Conservation (phyloP, 495 filamentous ascomycete genomes). For the Oidiodendron maius region DNA sequence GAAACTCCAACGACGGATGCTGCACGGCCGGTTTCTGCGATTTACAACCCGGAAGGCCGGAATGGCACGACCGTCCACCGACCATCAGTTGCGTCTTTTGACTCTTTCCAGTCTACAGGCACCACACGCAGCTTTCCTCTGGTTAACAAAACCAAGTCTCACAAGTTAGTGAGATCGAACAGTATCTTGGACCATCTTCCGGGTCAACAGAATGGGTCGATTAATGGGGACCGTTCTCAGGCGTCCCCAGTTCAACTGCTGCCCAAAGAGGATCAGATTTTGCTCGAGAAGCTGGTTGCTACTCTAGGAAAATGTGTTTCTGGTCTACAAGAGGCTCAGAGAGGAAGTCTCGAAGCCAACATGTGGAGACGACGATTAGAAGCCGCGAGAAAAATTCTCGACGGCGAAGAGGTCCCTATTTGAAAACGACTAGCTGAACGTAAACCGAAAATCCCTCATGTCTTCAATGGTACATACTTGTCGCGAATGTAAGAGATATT, state of each 20-base stretch:
- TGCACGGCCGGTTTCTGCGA: slow-evolving; percentile 8
- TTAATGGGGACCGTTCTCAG: slow-evolving; percentile 15
- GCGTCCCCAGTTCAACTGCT: slow-evolving; percentile 43
- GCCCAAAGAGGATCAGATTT: slow-evolving; percentile 62
- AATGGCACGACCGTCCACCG: slow-evolving; percentile 26
- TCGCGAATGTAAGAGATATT: not conserved
- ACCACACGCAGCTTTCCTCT: slow-evolving; percentile 49
- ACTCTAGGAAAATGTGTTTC: slow-evolving; percentile 66
- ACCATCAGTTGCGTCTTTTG: slow-evolving; percentile 42
- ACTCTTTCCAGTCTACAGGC: slow-evolving; percentile 26
- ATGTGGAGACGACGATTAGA: slow-evolving; percentile 65
- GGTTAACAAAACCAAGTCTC: slow-evolving; percentile 38
- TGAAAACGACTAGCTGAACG: too few species aligned
- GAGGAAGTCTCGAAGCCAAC: slow-evolving; percentile 53
- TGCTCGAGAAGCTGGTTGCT: slow-evolving; percentile 71
- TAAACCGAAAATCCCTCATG: too few species aligned
- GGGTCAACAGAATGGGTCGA: slow-evolving; percentile 24
- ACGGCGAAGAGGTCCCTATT: slow-evolving; percentile 43
- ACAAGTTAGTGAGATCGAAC: slow-evolving; percentile 21
- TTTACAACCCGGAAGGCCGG: slow-evolving; percentile 7
- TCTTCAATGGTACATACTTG: not conserved
- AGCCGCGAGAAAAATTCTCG: slow-evolving; percentile 62
- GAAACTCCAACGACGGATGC: slow-evolving; percentile 9
- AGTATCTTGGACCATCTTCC: not conserved
- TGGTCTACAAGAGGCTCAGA: slow-evolving; percentile 56